A percentile compares a stretch with the other conserved stretches of the same genome.
Conservation (phyloP, 768 basidiomycete species). For the Rhizopogon roseolus region DNA sequence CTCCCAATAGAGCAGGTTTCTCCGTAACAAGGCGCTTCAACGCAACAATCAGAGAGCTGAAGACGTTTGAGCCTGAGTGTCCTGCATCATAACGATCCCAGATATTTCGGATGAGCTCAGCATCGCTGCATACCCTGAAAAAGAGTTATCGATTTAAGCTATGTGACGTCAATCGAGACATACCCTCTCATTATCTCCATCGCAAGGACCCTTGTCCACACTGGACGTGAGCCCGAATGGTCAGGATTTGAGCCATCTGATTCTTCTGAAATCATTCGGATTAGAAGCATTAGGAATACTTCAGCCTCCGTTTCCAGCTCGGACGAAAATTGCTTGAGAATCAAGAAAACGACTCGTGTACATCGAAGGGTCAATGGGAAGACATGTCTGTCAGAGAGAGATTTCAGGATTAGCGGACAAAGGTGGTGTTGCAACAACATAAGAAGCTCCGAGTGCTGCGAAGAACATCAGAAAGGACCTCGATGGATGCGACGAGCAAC, state of each 20-base stretch:
- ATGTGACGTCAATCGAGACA: slow-evolving; percentile 1
- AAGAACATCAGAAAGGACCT: slow-evolving; percentile 1
- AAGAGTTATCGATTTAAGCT: background rate
- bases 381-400: slow-evolving; percentile 72
- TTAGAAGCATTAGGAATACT: slow-evolving; percentile 75
- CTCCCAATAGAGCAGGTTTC: slow-evolving; percentile 80
- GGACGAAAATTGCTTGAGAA: slow-evolving; percentile 84
- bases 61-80: slow-evolving; percentile 61
- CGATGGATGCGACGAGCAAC: slow-evolving; percentile 7
- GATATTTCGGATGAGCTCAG: slow-evolving; percentile 71
- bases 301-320: slow-evolving; percentile 83
- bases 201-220: slow-evolving; percentile 87
- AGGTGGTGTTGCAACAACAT: slow-evolving; percentile 87
- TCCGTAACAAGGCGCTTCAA: slow-evolving; percentile 86
- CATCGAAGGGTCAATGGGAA: slow-evolving; percentile 90
- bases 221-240: slow-evolving; percentile 40
- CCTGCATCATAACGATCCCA: slow-evolving; percentile 74
- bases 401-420: slow-evolving; percentile 83
- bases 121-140: slow-evolving; percentile 69
- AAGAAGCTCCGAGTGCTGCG: slow-evolving; percentile 75
- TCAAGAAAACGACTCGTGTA: slow-evolving; percentile 88
- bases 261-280: slow-evolving; percentile 60
- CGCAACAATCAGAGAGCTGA: slow-evolving; percentile 73
- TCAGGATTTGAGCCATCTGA: slow-evolving; percentile 24
- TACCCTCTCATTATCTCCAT: slow-evolving; percentile 92